A percentile compares a stretch with the other conserved stretches of the same genome.
Evolutionary conservation across 768 basidiomycete genomes (phyloP).

Genomic region (Leccinellum rugosiceps): DNA sequence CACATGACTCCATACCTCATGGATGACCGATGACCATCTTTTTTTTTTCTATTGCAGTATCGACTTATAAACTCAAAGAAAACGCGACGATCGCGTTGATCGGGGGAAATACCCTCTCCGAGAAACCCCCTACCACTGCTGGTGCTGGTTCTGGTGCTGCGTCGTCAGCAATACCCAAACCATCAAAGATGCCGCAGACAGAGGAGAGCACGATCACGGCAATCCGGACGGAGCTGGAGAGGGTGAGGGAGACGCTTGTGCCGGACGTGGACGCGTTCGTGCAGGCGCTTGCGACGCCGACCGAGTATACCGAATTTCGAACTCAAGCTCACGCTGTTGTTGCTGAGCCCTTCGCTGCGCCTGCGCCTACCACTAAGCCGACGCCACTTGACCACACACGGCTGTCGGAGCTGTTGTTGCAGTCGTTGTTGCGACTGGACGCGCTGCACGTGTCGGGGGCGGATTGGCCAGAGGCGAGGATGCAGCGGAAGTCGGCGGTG

Average conservation of each 20-base stretch:
- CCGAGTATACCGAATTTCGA: not conserved
- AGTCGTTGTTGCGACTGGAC: conserved; percentile 84
- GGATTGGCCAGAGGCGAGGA: conserved; percentile 76
- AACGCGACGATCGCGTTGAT: conserved; percentile 73
- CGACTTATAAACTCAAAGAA: conserved; percentile 68
- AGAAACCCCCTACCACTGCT: not conserved
- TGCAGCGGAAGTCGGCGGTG: conserved; percentile 82
- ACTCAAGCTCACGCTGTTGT: not conserved
- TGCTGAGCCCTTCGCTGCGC: not conserved
- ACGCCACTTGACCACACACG: conserved; percentile 45
- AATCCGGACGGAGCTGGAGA: conserved; percentile 41
- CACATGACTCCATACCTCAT: not conserved
- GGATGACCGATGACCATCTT: not conserved
- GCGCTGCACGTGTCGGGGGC: conserved; percentile 64
- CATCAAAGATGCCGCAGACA: conserved; percentile 28
- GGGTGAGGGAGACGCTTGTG: conserved; percentile 50
- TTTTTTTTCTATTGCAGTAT: conserved; percentile 41
- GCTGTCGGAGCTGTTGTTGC: conserved; percentile 79
- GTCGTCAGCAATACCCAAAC: not conserved
- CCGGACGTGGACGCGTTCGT: conserved; percentile 61
- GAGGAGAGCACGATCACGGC: conserved; percentile 35
- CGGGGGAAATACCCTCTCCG: conserved; percentile 37
- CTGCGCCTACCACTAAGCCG: not conserved
- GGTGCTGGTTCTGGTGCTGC: not conserved
- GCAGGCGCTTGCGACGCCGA: conserved; percentile 16